These are phyloP conservation scores for Sphaceloma murrayae DNA, from an alignment of 2,329 filamentous ascomycete genomes.

Conservation along the genomic window DNA sequence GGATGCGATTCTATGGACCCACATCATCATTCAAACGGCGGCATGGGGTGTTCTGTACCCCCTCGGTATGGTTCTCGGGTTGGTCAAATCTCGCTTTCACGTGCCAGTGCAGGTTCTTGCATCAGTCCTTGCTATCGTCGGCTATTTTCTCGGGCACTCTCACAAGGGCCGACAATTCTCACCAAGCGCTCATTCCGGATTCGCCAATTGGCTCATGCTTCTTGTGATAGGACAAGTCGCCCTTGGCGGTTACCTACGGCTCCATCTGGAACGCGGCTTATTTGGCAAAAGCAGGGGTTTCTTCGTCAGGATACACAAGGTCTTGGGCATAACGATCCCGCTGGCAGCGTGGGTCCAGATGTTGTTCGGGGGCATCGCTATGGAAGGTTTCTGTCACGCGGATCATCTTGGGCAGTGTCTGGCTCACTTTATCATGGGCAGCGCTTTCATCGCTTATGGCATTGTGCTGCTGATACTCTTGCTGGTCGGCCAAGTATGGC, in stretches of 20 bases:
- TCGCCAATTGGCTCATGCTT: slow-evolving; percentile 72
- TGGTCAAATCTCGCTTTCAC: slow-evolving; percentile 86
- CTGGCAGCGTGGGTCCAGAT: slow-evolving; percentile 86
- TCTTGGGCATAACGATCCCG: slow-evolving; percentile 81
- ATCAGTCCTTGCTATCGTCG: slow-evolving; percentile 65
- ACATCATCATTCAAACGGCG: slow-evolving; percentile 80
- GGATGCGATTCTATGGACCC: slow-evolving; percentile 83
- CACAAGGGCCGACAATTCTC: slow-evolving; percentile 84
- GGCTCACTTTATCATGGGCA: slow-evolving; percentile 98
- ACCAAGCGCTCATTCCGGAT: slow-evolving; percentile 66
- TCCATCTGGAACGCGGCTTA: slow-evolving; percentile 79
- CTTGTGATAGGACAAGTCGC: slow-evolving; percentile 67
- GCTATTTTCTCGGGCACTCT: slow-evolving; percentile 83
- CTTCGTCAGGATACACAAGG: slow-evolving; percentile 63
- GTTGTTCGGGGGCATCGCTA: slow-evolving; percentile 88
- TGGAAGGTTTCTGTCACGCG: slow-evolving; percentile 82
- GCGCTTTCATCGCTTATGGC: slow-evolving; percentile 89
- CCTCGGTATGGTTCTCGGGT: slow-evolving; percentile 87
- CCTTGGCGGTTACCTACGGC: slow-evolving; percentile 75
- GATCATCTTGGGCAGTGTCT: slow-evolving; percentile 88
- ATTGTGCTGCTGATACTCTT: slow-evolving; percentile 78
- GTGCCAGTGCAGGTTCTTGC: slow-evolving; percentile 75
- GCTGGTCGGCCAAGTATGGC: slow-evolving; percentile 79
- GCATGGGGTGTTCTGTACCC: slow-evolving; percentile 91
- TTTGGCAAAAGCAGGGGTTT: slow-evolving; percentile 65